These are phyloP conservation scores for Stygiomarasmius scandens DNA, from an alignment of 1,284 basidiomycete species.

Conservation along the genomic window DNA sequence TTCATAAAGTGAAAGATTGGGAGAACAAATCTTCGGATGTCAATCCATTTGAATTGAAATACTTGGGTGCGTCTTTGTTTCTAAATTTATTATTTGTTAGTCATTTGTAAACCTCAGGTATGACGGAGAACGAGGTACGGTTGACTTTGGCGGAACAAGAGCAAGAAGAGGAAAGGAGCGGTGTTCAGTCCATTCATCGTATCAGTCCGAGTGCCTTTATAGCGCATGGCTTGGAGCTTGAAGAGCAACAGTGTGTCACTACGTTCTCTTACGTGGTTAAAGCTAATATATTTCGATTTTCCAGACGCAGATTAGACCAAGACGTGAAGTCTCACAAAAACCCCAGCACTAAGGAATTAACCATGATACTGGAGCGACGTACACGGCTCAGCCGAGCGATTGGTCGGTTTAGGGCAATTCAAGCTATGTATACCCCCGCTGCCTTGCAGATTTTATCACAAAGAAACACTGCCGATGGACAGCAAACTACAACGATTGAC, in stretches of 20 bases:
- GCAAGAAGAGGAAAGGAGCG: neutral
- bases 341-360: neutral
- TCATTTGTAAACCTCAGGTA: neutral
- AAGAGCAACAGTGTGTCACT: conserved; percentile 15
- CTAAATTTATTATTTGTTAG: conserved; percentile 10
- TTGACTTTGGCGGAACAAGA: conserved; percentile 10
- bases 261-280: no score
- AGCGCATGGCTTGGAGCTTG: conserved; percentile 1
- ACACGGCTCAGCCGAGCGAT: neutral
- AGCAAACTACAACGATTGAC: neutral
- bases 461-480: neutral
- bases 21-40: conserved; percentile 21
- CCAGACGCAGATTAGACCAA: neutral
- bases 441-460: neutral
- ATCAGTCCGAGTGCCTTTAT: conserved; percentile 11
- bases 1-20: conserved; percentile 23
- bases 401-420: neutral
- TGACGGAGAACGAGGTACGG: conserved; percentile 11
- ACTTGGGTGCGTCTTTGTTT: neutral
- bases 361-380: neutral
- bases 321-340: neutral
- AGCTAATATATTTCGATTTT: no score
- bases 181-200: conserved; percentile 4
- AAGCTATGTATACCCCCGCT: neutral
- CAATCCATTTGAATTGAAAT: conserved; percentile 26